Evolutionary conservation across 192 early-diverging fungal species (phyloP), one percentile per base, ranked within the genome.

Genomic region (Backusella sp.): DNA sequence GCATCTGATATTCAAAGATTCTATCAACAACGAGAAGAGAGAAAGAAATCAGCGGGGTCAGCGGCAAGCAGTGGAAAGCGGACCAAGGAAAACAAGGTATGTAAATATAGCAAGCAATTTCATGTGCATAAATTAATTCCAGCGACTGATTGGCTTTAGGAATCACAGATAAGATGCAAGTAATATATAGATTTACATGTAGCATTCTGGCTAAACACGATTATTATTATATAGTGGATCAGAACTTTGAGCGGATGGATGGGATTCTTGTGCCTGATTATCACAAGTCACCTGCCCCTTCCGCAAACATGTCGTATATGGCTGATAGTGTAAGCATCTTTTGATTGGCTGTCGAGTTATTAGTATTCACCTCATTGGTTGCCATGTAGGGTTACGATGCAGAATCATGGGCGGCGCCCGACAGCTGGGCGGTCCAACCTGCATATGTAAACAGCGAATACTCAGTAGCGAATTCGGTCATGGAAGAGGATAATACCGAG

Each of bases 401-500:
- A 59, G 44, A 70, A 28, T 49, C 67, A 53, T 92, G 91, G 91
- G 78, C 84, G 4, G 86, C 91, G 37, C 91, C 91, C 52, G 91
- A 92, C 56, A 90, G 88, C 26, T 92, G 91, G 91, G 91, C 86
- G 17, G 90, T 92, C 36, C 81, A 90, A 53, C 86, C 86, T 4
- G 79, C 81, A 6, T 73, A 74, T 1, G 73, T 73, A 6, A 65
- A 39, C 4, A 71, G 17, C 0, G 34, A 17, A 8, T 62, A 59
- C 7, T 65, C 68, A 23, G 2, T 65, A 30, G 79, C 83, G n/a
- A 36, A 53, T n/a, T 85, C 87, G 7, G 69, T 82, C n/a, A 37
- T 71, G 23, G 80, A 83, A 42, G 66, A 77, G 17, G 74, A 77
- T 3, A 37, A 72, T 35, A 74, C 74, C 34, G 82, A 76, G 1